These are phyloP conservation scores for Panaeolus papilionaceus DNA, from an alignment of 768 basidiomycete species.

Conservation along the genomic window DNA sequence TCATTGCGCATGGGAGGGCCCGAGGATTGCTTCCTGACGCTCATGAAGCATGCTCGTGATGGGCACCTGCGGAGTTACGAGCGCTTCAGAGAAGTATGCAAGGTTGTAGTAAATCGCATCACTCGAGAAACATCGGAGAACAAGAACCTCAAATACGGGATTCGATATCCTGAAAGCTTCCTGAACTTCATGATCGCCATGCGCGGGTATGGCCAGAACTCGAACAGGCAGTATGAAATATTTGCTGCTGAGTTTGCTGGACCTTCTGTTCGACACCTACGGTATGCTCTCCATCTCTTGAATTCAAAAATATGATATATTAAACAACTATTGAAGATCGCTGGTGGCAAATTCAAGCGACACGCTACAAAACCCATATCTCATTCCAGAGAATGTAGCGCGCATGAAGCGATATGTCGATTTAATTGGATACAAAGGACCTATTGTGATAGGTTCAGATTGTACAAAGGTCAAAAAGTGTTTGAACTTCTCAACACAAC, in stretches of 20 bases:
- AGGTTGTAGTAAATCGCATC: slow-evolving; percentile 20
- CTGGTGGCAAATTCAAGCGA: slow-evolving; percentile 31
- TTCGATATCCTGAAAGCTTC: slow-evolving; percentile 19
- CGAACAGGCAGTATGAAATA: slow-evolving; percentile 22
- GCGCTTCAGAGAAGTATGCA: slow-evolving; percentile 16
- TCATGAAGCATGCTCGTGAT: slow-evolving; percentile 15
- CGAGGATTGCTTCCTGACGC: slow-evolving; percentile 18
- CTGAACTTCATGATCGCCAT: slow-evolving; percentile 22
- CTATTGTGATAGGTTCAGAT: slow-evolving; percentile 32
- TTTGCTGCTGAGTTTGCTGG: slow-evolving; percentile 15
- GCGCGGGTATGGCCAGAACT: slow-evolving; percentile 23
- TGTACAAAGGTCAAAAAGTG: slow-evolving; percentile 35
- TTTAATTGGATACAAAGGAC: slow-evolving; percentile 27
- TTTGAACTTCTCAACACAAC: slow-evolving; percentile 32
- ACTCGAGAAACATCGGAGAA: slow-evolving; percentile 20
- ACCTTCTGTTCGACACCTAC: slow-evolving; percentile 20
- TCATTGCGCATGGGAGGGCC: slow-evolving; percentile 15
- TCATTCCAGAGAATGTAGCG: slow-evolving; percentile 34
- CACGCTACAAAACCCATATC: slow-evolving; percentile 30
- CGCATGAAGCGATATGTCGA: slow-evolving; percentile 32
- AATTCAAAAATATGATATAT: not conserved
- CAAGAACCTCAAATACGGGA: slow-evolving; percentile 22
- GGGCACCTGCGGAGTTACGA: slow-evolving; percentile 18
- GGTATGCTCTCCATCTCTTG: slow-evolving; percentile 16
- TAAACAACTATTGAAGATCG: slow-evolving; percentile 19